Evolutionary conservation across 192 early-diverging fungal genomes (phyloP).

Genomic region (Entomortierella lignicola): DNA sequence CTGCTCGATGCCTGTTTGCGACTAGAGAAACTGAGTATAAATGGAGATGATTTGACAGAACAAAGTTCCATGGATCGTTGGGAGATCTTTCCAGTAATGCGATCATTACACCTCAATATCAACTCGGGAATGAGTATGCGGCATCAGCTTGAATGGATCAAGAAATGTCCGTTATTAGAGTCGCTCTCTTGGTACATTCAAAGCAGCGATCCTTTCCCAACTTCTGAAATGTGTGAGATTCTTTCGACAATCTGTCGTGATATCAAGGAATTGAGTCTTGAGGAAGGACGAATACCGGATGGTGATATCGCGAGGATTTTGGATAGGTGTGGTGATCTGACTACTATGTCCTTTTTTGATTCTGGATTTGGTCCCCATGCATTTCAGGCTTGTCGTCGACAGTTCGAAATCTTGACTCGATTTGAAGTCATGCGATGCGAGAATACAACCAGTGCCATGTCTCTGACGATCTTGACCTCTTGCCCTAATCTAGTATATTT

Average conservation of each 20-base stretch:
- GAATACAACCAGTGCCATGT: constrained; percentile 14
- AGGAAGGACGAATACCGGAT: neutral
- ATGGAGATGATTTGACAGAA: neutral
- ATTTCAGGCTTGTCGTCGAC: constrained; percentile 8
- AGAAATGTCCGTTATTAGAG: constrained; percentile 1
- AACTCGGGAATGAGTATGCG: constrained; percentile 2
- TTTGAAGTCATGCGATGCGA: constrained; percentile 14
- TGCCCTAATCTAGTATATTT: constrained; percentile 4
- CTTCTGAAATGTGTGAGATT: neutral
- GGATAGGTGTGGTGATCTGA: neutral
- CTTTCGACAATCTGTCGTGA: constrained; percentile 1
- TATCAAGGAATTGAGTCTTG: constrained; percentile 1
- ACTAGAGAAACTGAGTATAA: neutral
- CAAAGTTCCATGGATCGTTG: neutral
- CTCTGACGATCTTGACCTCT: constrained; percentile 9
- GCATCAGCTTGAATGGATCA: constrained; percentile 7
- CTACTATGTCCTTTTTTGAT: constrained; percentile 7
- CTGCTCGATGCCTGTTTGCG: neutral
- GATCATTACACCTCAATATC: neutral
- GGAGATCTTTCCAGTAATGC: neutral
- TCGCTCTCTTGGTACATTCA: constrained; percentile 1
- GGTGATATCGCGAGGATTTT: constrained; percentile 3
- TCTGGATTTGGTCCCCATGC: constrained; percentile 6
- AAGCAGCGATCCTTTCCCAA: neutral
- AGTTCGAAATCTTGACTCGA: constrained; percentile 10